Base-by-base conservation (phyloP, 805 yeast species). In the Starmerella apis region DNA sequence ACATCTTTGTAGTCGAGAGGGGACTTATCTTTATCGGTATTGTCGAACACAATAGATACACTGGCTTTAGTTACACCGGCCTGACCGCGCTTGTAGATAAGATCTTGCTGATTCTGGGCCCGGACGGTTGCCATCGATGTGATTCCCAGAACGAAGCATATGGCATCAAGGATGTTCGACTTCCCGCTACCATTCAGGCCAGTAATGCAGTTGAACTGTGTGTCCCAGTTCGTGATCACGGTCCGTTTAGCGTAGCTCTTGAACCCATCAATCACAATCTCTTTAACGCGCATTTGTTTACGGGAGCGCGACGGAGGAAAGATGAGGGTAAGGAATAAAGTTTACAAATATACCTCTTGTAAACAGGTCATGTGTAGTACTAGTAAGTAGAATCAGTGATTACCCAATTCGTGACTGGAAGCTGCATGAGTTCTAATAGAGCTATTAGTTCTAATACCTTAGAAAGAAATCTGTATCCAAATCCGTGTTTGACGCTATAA, bases 131-230 rank as follows among this genome's bases (percentile, higher is more conserved):
- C 65, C 92, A 90, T 87, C 11, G 94, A 79, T 1, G 95, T 81
- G 53, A 92, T 88, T 49, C 99, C 99, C 30, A 92, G 72, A n/a
- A 94, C 99, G 67, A 92, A 92, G 68, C 98, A 92, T 50, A 92
- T 90, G 50, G 99, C 95, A 67, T 92, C 98, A 39, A 92, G 72
- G 51, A 92, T 88, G 65, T 92, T 92, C 20, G 97, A 90, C 63
- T 92, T 92, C 5, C 99, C 99, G 0, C 96, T 86, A 9, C 99
- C 99, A 64, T 92, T 92, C 45, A 92, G 73, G 7, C 99, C 99
- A 0, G 98, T 94, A 63, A 92, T 90, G 60, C 97, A 96, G 68
- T 94, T 92, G 69, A 92, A 94, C 67, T 84, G 95, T 1, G 85
- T 76, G 66, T 92, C 99, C 98, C 98, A 94, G 24, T 81, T 84